Evolutionary conservation across 2,329 filamentous ascomycete species (phyloP), one percentile per base, ranked within the genome.

Genomic region (Scorias spongiosa): DNA sequence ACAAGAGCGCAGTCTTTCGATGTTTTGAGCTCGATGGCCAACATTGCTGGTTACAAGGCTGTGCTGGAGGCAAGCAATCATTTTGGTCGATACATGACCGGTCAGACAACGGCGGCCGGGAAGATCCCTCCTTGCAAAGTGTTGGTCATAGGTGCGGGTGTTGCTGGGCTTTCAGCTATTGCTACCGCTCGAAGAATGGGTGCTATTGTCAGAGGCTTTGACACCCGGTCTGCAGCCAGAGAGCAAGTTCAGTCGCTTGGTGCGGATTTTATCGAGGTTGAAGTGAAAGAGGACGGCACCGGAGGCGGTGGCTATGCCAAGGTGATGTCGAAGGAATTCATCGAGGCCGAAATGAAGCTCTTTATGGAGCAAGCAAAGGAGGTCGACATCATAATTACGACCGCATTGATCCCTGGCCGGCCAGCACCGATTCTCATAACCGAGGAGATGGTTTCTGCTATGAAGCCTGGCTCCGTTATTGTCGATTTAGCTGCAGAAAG

Each of bases 321-420:
- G 57, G 84, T 88, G 57, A 93, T 93, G 86, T 91, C 84, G 44
- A 87, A 89, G 56, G 86, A 89, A 52, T 94, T 93, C 56, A 86
- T 91, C 59, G 84, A 86, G 48, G 86, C 86, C 5, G 85, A 94
- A 61, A 93, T 93, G 85, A 88, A 84, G 61, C 71, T 94, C 0
- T 94, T 94, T 64, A 78, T 84, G 59, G 82, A 91, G 52, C 87
- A 93, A 61, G 84, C 82, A 48, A 75, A 76, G 46, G 87, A 94
- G 34, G 85, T 93, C 42, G 86, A 94, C 62, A 93, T 94, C 49
- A 83, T 94, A 48, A 83, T 94, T 58, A 93, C 86, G 1, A 94
- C 87, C 1, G 87, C 87, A n/a, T 64, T 93, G 54, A 93, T 94
- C 47, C 87, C 87, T 0, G 87, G 86, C 45, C 81, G 74, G 52